Evolutionary conservation across 352 stramenopile genomes (phyloP).

Genomic region (Globisporangium canariense): DNA sequence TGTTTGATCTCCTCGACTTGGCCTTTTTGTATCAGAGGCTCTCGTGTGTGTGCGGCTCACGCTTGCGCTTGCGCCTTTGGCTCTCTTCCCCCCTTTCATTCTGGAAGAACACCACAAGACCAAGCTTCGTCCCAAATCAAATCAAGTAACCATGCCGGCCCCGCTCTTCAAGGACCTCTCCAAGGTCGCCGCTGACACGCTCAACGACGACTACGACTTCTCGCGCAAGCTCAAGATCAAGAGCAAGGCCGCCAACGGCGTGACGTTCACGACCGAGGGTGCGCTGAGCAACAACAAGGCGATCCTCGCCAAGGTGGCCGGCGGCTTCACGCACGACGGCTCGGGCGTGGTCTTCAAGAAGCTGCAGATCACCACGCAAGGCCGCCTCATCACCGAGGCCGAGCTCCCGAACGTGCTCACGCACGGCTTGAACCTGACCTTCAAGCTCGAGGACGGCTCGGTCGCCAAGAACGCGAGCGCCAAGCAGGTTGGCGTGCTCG

Average conservation of each 20-base stretch:
- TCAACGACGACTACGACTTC: constrained; percentile 78
- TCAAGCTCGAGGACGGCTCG: constrained; percentile 82
- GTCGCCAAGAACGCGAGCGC: constrained; percentile 69
- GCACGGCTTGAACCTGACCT: constrained; percentile 73
- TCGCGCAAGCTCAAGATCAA: constrained; percentile 82
- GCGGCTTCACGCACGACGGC: constrained; percentile 65
- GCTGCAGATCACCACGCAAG: constrained; percentile 82
- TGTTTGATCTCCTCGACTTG: neutral
- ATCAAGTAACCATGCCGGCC: constrained; percentile 45
- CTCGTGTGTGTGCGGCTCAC: constrained; percentile 25
- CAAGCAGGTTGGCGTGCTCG: constrained; percentile 71
- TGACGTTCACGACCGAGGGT: constrained; percentile 74
- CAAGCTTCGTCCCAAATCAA: constrained; percentile 10
- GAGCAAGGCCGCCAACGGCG: constrained; percentile 70
- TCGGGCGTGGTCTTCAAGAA: constrained; percentile 82
- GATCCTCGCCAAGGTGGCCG: constrained; percentile 79
- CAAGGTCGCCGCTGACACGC: constrained; percentile 74
- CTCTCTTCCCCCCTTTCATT: constrained; percentile 9
- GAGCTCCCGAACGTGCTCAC: constrained; percentile 78
- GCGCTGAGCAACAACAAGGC: constrained; percentile 78
- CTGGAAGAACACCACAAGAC: constrained; percentile 3
- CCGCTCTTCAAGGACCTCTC: constrained; percentile 81
- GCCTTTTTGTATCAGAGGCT: neutral
- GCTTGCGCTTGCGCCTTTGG: constrained; percentile 4
- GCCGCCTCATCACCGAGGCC: constrained; percentile 70